Base-by-base conservation (phyloP, 2,329 filamentous ascomycete species). In the Phaeoacremonium minimum region DNA sequence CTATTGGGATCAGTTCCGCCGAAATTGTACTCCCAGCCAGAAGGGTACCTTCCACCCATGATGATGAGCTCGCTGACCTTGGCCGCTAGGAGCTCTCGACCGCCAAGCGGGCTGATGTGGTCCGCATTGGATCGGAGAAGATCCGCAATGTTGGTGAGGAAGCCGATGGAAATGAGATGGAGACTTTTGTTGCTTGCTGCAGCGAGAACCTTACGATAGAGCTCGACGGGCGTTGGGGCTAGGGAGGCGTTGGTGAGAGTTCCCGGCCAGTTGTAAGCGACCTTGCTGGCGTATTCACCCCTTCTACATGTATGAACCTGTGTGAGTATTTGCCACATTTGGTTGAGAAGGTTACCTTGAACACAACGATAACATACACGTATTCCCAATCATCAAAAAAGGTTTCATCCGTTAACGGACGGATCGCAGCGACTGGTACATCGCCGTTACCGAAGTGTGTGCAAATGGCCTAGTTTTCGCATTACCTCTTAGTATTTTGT, bases 41-140 rank as follows among this genome's bases (percentile, higher is more conserved):
- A 58, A 0, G 70, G 68, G 37, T 73, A 76, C 6, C 39, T 50
- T 11, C 72, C 72, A 16, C 72, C 73, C 71, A 75, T 75, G 6
- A 75, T 46, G 3, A 75, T 66, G 2, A 75, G 55, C 47, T 75
- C 63, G 2, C 50, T 47, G 3, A 75, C 69, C 44, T 75, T 75
- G 8, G 43, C 36, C 2, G 52, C 42, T 15, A 75, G 43, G 3
- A 75, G 61, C 7, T 58, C 58, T 2, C 46, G 50, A 0, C 71
- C 70, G 7, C 49, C 41, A 9, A 71, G 55, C 7, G 49, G 30
- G 0, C 66, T 66, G 39, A 59, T 49, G 1, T 29, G 26, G 42
- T 75, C 71, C 1, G 59, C 49, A 0, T 58, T 55, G 12, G 69
- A 70, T 42, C 66, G 60, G 12, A 75, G 52, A 4, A 76, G 52